A percentile compares a stretch with the other conserved stretches of the same genome.
Conservation (phyloP, 108 stramenopile genomes). For the Cyclotella kingstonii region DNA sequence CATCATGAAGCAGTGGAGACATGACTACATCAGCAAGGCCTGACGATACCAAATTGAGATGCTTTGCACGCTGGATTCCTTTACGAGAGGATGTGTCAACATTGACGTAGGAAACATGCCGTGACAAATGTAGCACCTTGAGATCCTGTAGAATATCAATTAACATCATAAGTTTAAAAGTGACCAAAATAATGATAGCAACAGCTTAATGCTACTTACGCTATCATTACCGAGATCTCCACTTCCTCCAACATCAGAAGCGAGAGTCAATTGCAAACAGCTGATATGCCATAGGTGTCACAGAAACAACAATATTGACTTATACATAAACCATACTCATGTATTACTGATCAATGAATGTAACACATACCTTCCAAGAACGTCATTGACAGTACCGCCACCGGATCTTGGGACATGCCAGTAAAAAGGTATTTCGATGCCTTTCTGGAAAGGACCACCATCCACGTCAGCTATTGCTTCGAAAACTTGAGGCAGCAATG, state of each 20-base stretch:
- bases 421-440: constrained; percentile 45
- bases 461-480: constrained; percentile 27
- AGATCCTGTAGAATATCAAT: constrained; percentile 18
- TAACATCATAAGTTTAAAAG: too few relatives aligned
- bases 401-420: constrained; percentile 56
- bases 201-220: constrained; percentile 14
- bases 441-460: constrained; percentile 28
- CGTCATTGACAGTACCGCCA: constrained; percentile 53
- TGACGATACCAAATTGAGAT: constrained; percentile 25
- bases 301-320: neutral
- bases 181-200: too few relatives aligned
- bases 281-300: neutral
- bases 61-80: constrained; percentile 42
- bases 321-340: too few relatives aligned
- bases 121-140: constrained; percentile 25
- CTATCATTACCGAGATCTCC: constrained; percentile 16
- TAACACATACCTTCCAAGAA: constrained; percentile 30
- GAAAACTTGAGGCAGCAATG: constrained; percentile 25
- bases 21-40: constrained; percentile 43
- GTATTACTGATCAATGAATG: neutral
- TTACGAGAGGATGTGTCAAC: constrained; percentile 38
- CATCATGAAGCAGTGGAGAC: constrained; percentile 38
- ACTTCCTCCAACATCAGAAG: constrained; percentile 42
- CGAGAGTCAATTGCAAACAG: constrained; percentile 43
- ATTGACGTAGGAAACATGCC: constrained; percentile 41